These are phyloP conservation scores for Yamadazyma diddensiae DNA, from an alignment of 1,139 yeast species.

Conservation along the genomic window DNA sequence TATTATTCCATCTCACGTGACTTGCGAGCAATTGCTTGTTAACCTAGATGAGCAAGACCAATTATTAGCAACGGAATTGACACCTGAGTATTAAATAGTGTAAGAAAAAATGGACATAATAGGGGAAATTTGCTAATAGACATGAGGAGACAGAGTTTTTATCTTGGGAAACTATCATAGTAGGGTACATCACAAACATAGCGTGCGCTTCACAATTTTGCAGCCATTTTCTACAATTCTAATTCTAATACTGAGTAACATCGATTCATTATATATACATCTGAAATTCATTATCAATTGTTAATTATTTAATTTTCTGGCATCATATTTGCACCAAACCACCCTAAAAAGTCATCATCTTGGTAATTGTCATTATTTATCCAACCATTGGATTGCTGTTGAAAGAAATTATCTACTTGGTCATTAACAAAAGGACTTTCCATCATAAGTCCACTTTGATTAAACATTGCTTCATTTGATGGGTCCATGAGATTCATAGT, in stretches of 20 bases:
- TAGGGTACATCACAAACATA: too few species aligned
- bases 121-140: too few species aligned
- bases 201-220: too few species aligned
- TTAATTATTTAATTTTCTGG: constrained; percentile 21
- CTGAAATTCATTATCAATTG: too few species aligned
- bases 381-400: constrained; percentile 86
- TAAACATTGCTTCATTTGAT: constrained; percentile 15
- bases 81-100: too few species aligned
- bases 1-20: constrained; percentile 1
- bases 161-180: too few species aligned
- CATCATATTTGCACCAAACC: constrained; percentile 72
- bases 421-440: constrained; percentile 26
- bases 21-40: neutral
- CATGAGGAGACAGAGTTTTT: too few species aligned
- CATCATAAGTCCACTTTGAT: constrained; percentile 11
- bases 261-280: constrained; percentile 1
- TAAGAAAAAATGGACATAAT: too few species aligned
- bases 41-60: too few species aligned
- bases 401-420: constrained; percentile 58
- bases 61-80: too few species aligned
- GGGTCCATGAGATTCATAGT: constrained; percentile 12
- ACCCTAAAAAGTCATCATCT: constrained; percentile 87
- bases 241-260: too few species aligned
- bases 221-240: too few species aligned
- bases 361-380: constrained; percentile 54